A percentile compares a stretch with the other conserved stretches of the same genome.
These are phyloP conservation scores for Elaeagnus macrophylla DNA, from an alignment of 306 rosid species.

Conservation along the genomic window DNA sequence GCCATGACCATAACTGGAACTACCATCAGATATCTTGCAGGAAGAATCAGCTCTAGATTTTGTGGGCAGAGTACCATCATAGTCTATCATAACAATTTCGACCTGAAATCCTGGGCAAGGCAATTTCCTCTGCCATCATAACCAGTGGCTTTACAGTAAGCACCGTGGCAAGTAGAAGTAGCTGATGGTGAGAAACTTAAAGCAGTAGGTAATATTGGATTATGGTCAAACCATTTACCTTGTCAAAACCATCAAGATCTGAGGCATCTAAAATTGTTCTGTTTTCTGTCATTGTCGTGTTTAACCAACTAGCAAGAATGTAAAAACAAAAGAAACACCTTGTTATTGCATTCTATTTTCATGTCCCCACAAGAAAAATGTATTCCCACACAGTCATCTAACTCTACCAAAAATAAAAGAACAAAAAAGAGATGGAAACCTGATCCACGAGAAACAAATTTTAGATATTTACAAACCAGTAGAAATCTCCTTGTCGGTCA, in stretches of 20 bases:
- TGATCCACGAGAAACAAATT: neutral
- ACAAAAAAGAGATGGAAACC: neutral
- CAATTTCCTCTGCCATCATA: constrained; percentile 62
- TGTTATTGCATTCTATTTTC: constrained; percentile 6
- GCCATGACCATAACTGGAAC: constrained; percentile 17
- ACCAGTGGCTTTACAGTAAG: constrained; percentile 7
- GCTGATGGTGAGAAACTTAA: neutral
- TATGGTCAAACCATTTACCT: constrained; percentile 39
- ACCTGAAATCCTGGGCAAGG: constrained; percentile 83
- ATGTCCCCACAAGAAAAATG: no score
- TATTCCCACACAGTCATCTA: neutral
- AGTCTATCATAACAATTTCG: constrained; percentile 81
- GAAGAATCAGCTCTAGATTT: constrained; percentile 33
- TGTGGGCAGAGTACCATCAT: constrained; percentile 40
- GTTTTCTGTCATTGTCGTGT: constrained; percentile 71
- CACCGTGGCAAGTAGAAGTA: constrained; percentile 5
- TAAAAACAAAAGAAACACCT: constrained; percentile 6
- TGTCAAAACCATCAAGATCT: constrained; percentile 85
- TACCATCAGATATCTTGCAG: constrained; percentile 36
- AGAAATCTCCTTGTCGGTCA: constrained; percentile 91
- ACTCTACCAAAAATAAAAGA: neutral
- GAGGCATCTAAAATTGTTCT: constrained; percentile 38
- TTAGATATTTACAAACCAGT: constrained; percentile 46
- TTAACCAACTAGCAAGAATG: constrained; percentile 65
- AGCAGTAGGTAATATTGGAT: constrained; percentile 2